Base-by-base conservation (phyloP, 331 rosid species). In the Spiraea crenata region DNA sequence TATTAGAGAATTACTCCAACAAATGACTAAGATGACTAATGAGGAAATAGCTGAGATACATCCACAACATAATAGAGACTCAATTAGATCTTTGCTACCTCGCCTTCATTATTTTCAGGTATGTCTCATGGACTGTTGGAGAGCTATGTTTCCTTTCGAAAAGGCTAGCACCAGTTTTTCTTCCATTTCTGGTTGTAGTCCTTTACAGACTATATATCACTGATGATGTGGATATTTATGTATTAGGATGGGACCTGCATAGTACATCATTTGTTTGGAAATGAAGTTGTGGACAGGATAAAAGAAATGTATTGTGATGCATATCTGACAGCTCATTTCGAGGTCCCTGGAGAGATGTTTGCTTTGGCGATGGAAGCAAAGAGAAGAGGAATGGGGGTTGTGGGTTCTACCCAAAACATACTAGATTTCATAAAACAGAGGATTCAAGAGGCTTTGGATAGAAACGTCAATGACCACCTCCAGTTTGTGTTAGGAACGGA, bases 341-440 rank as follows among this genome's bases (percentile, higher is more conserved):
- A 95, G 84, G 99, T 95, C 67, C 99, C 97, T 5, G 99, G 99
- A 78, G 99, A 95, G 86, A 95, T 91, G 99, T 91, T 95, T 82
- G 82, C 96, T 55, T 75, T 89, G 88, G 96, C 97, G 37, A 91
- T 95, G 99, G 97, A 95, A 82, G 99, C 99, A 44, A 91, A 89
- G 78, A 87, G 88, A 80, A 95, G 99, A 86, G 96, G 97, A 81
- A 95, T 95, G 99, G 97, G 99, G 0, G 79, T 89, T 19, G 95
- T 95, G 13, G 99, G 99, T 55, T 95, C 97, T 79, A 95, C 97
- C 52, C 88, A 86, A 74, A 95, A 87, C 75, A 91, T 95, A 59
- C 78, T 95, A 77, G 96, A 91, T 80, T 95, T 95, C 77, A 91
- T 91, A 71, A 89, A 82, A 66, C 87, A 86, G 57, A 89, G 95